Evolutionary conservation across 1,284 basidiomycete species (phyloP), one percentile per base, ranked within the genome.

Genomic region (Cutaneotrichosporon sp.): DNA sequence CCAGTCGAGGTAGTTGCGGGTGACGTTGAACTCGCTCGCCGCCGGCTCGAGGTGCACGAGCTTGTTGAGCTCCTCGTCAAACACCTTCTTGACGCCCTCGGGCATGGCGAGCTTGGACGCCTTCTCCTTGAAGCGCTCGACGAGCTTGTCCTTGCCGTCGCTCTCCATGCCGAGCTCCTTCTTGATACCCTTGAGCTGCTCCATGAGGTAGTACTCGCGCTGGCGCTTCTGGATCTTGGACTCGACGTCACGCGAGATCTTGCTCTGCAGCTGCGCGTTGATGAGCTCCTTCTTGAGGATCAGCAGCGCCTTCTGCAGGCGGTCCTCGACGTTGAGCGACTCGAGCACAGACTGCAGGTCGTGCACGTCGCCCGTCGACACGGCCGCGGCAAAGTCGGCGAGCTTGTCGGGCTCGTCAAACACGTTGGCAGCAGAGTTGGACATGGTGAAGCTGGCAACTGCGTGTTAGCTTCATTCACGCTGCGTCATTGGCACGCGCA

Each of bases 401-500:
- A 99, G 87, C 79, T 95, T 97, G 80, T 97, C 95, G 1, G 95
- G 95, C 75, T 98, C 95, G 74, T 98, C 95, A 72, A 99, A 98
- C 59, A 99, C 92, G 79, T 97, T 98, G n/a, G 91, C 87, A 5
- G 94, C 90, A 54, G 92, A 89, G 78, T 97, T 93, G 75, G 91
- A 92, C 79, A 97, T 95, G 22, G 90, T 92, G 80, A 97, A 98
- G 79, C 95, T 72, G 2, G 79, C 77, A 58, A 80, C 73, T 77
- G 61, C 3, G 29, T 22, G 65, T 55, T 50, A 46, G 53, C 38
- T 4, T 31, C 10, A 31, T 10, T 27, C 22, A 5, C 10, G 24
- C 10, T 18, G n/a, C 7, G 42, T 51, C 31, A 38, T 16, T 13
- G 11, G 11, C 16, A 69, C n/a, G n/a, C n/a, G n/a, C n/a, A n/a